These are phyloP conservation scores for Saturnispora diversa DNA, from an alignment of 805 yeast species.

Conservation along the genomic window DNA sequence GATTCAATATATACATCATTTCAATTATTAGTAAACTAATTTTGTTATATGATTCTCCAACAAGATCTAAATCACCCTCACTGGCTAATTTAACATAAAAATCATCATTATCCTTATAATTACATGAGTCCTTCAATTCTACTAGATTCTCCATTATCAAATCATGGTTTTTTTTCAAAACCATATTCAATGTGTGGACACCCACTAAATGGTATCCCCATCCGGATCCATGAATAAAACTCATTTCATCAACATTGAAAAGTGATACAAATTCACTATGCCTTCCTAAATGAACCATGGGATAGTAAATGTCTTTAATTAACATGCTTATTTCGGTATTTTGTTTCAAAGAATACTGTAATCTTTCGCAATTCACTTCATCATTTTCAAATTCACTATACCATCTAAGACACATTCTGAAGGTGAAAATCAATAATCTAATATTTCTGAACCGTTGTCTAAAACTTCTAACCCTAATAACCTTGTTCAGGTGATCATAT, in stretches of 20 bases:
- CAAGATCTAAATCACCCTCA: neutral
- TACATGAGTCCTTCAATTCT: neutral
- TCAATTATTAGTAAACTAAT: slow-evolving; percentile 6
- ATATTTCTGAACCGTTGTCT: neutral
- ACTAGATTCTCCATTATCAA: neutral
- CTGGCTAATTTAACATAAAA: slow-evolving; percentile 1
- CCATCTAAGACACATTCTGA: slow-evolving; percentile 8
- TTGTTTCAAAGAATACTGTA: neutral
- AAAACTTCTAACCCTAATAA: neutral
- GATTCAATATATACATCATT: slow-evolving; percentile 7
- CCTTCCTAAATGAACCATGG: neutral
- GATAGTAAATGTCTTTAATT: slow-evolving; percentile 4
- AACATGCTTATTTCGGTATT: neutral
- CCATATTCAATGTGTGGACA: slow-evolving; percentile 1
- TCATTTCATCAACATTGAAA: neutral
- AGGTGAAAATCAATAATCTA: neutral
- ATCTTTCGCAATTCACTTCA: slow-evolving; percentile 1
- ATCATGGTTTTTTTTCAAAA: slow-evolving; percentile 1
- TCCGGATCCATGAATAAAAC: slow-evolving; percentile 4
- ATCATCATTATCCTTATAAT: neutral
- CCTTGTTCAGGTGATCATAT: neutral
- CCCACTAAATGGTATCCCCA: slow-evolving; percentile 9
- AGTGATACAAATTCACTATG: neutral
- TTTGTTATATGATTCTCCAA: slow-evolving; percentile 2
- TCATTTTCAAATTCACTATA: slow-evolving; percentile 4